Base-by-base conservation (phyloP, 352 stramenopile species). In the Globisporangium uncinulatum region DNA sequence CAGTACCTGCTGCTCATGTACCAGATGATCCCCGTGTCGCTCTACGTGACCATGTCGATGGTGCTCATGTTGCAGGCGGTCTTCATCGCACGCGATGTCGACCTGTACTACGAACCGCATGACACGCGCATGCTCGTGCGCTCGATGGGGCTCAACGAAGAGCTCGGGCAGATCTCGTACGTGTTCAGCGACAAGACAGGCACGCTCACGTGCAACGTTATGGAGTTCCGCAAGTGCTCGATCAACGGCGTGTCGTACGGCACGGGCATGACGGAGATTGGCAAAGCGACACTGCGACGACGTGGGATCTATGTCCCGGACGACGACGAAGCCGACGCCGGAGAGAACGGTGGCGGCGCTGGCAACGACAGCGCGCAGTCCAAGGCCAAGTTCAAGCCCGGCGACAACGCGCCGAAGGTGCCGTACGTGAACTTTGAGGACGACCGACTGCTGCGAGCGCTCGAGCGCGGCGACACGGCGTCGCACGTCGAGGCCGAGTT, bases 41-140 rank as follows among this genome's bases (percentile, higher is more conserved):
- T 99, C 13, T 99, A 99, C 69, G 95, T 99, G 37, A 98, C 94
- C 0, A 95, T 99, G n/a, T 96, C 97, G 64, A 89, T 98, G 51
- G 89, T 97, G 45, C 98, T 97, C 67, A 96, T 98, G 55, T 89
- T 94, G 51, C 92, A 98, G 67, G 82, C 92, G 39, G 87, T 96
- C 56, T 97, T 98, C 65, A 92, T 99, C 67, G 89, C 94, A 3
- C 92, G 73, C 74, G 82, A 96, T 54, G 41, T 95, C 19, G 83
- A 96, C 43, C 91, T 97, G 85, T 96, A 96, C 63, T 92, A 98
- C 65, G 82, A 84, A 54, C 84, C 95, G 52, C 84, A 83, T 9
- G 89, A 98, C 56, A 97, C 83, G 34, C 79, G 76, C 31, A 89
- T 89, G 78, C 86, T 89, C 60, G 82, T 92, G 20, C 79, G 82